These are phyloP conservation scores for Arabis alpina DNA, from an alignment of 345 rosid genomes.

Conservation along the genomic window DNA sequence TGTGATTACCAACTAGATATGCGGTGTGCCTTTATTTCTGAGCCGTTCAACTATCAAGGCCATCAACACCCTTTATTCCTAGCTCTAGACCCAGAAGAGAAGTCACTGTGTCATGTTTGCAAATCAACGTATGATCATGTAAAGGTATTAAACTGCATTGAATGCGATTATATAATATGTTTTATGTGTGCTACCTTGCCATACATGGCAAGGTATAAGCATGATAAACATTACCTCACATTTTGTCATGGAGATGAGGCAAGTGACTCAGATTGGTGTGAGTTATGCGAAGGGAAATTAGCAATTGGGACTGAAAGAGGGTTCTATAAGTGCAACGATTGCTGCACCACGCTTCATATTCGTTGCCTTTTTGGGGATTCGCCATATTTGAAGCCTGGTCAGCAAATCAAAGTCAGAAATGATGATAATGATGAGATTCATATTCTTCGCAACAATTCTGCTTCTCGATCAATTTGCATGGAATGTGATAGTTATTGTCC, in stretches of 20 bases:
- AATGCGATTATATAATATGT: constrained; percentile 7
- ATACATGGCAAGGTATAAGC: background rate
- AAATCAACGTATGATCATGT: background rate
- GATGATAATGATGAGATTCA: too few relatives aligned
- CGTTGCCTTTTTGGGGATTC: background rate
- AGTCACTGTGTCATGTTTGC: background rate
- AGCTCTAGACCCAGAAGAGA: background rate
- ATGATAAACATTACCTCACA: constrained; percentile 28
- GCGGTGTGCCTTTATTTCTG: background rate
- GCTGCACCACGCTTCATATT: constrained; percentile 24
- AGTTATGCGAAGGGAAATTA: background rate
- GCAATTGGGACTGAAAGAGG: background rate
- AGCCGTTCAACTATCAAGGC: constrained; percentile 6
- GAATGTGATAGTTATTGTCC: background rate
- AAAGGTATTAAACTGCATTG: constrained; percentile 2
- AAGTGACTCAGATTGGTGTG: constrained; percentile 1
- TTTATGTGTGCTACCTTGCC: background rate
- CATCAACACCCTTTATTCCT: constrained; percentile 5
- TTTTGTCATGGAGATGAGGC: constrained; percentile 3
- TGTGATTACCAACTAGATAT: background rate
- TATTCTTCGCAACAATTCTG: background rate
- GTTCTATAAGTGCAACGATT: constrained; percentile 23
- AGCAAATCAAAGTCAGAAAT: background rate
- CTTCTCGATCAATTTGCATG: background rate
- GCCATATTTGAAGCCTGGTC: background rate